Conservation (phyloP, 257 asterid genomes). For the Penstemon eatonii region DNA sequence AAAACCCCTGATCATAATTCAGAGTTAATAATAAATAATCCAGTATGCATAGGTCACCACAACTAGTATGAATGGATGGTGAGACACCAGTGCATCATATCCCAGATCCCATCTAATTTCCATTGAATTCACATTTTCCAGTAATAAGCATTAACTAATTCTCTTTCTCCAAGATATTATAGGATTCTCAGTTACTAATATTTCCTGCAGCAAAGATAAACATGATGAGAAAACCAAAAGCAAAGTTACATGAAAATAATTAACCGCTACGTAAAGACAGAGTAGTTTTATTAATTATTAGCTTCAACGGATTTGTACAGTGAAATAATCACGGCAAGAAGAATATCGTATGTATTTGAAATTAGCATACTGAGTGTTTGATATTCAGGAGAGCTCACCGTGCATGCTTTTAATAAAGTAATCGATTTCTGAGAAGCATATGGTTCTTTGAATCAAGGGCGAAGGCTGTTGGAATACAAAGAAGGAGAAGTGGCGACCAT, state of each 20-base stretch:
- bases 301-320: too few species aligned
- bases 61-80: background rate
- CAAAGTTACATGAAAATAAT: background rate
- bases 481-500: slow-evolving; percentile 48
- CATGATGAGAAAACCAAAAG: slow-evolving; percentile 9
- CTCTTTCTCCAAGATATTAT: background rate
- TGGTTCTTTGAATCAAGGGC: slow-evolving; percentile 46
- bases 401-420: slow-evolving; percentile 68
- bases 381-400: slow-evolving; percentile 37
- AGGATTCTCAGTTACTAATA: slow-evolving; percentile 14
- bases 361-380: background rate
- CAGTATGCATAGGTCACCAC: background rate
- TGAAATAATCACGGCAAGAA: background rate
- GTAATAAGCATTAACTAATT: background rate
- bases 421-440: slow-evolving; percentile 54
- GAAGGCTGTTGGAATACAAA: slow-evolving; percentile 51
- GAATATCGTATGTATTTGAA: background rate
- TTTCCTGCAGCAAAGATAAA: slow-evolving; percentile 36
- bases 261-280: background rate
- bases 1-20: background rate
- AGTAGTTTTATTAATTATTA: background rate
- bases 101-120: slow-evolving; percentile 5
- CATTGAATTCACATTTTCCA: slow-evolving; percentile 9
- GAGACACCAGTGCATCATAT: background rate
- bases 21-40: slow-evolving; percentile 1